Percentiles rank a stretch among this genome's conserved stretches.
These are phyloP conservation scores for Fusarium brevicatenulatum DNA, from an alignment of 2,329 filamentous ascomycete genomes.

Conservation along the genomic window DNA sequence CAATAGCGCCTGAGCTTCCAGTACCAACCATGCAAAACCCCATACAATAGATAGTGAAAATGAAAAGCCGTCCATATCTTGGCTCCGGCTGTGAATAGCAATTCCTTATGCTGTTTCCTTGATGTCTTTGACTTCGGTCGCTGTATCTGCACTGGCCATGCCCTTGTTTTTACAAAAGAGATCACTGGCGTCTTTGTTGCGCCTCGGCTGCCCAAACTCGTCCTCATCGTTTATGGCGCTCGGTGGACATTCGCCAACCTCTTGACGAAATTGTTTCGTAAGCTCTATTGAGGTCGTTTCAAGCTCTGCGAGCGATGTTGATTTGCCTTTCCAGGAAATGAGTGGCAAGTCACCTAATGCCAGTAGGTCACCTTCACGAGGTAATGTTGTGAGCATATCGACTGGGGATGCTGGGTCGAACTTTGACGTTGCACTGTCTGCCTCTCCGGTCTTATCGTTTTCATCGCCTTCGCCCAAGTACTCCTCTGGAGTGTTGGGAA, in stretches of 20 bases:
- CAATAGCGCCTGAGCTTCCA: conserved; percentile 15
- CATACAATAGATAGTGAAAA: conserved; percentile 6
- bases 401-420: conserved; percentile 57
- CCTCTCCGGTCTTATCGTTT: conserved; percentile 45
- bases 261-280: conserved; percentile 65
- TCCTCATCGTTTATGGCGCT: conserved; percentile 24
- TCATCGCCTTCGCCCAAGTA: conserved; percentile 51
- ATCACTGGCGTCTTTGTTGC: conserved; percentile 61
- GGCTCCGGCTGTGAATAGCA: background rate
- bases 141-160: background rate
- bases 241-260: conserved; percentile 72
- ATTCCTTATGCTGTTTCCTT: conserved; percentile 38
- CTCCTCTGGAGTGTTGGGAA: conserved; percentile 78
- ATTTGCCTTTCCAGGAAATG: conserved; percentile 71
- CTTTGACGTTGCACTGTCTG: conserved; percentile 38
- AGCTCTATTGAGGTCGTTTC: conserved; percentile 62
- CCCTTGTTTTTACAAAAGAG: conserved; percentile 68
- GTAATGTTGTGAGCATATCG: conserved; percentile 61
- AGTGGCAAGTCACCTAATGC: conserved; percentile 63
- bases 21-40: conserved; percentile 15
- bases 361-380: conserved; percentile 55
- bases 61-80: conserved; percentile 2
- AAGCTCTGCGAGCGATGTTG: conserved; percentile 53
- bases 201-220: conserved; percentile 19
- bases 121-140: background rate